phyloP scores from a whole-genome alignment of 108 stramenopile species.

The Stephanodiscus minutulus region DNA sequence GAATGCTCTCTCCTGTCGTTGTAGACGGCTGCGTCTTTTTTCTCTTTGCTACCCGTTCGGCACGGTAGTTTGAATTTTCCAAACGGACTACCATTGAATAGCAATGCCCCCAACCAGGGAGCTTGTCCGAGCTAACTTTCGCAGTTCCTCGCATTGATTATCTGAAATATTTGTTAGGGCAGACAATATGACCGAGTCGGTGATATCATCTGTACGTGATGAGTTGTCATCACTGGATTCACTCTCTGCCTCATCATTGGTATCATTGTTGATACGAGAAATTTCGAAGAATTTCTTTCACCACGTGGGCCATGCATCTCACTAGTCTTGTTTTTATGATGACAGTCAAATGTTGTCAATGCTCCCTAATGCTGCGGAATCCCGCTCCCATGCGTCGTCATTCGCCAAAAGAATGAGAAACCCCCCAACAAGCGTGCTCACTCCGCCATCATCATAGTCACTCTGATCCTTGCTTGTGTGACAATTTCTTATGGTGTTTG shows the following conservation, averaged over 20 bases:
- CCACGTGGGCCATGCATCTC: neutral
- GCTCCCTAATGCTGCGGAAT: conserved; percentile 11
- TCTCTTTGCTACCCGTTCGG: neutral
- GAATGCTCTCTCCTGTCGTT: neutral
- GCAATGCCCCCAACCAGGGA: conserved; percentile 39
- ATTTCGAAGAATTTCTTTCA: neutral
- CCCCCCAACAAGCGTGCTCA: conserved; percentile 30
- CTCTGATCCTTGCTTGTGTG: neutral
- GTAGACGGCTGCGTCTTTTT: neutral
- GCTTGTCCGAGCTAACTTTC: conserved; percentile 19
- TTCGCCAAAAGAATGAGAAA: conserved; percentile 28
- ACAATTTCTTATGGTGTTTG: neutral
- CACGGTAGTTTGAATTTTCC: neutral
- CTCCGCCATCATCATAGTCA: conserved; percentile 28
- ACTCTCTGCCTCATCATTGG: neutral
- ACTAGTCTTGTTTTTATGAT: neutral
- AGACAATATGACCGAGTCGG: conserved; percentile 19
- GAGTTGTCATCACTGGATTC: conserved; percentile 8
- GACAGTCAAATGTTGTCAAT: neutral
- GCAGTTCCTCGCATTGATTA: conserved; percentile 2
- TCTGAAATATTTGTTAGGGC: conserved; percentile 8
- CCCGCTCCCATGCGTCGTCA: conserved; percentile 18
- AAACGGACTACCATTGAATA: neutral
- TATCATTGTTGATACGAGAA: neutral
- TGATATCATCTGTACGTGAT: conserved; percentile 31